These are phyloP conservation scores for Torulaspora maleeae DNA, from an alignment of 805 yeast species.

Conservation along the genomic window DNA sequence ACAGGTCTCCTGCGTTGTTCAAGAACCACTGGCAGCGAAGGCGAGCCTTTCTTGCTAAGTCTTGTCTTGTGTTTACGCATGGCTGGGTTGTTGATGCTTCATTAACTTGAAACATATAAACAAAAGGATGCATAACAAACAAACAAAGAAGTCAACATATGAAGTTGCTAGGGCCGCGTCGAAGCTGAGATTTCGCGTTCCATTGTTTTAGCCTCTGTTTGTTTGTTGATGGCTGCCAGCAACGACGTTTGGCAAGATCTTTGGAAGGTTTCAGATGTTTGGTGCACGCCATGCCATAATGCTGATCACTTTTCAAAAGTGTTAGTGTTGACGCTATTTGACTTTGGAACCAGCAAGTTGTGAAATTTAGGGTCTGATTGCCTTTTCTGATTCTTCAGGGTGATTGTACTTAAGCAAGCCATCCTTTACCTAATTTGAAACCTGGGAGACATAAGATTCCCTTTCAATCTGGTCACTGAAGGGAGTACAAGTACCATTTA, in stretches of 20 bases:
- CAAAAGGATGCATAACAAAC: neutral
- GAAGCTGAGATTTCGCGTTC: neutral
- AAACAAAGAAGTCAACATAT: neutral
- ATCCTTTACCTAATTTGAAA: neutral
- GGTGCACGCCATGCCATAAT: no score
- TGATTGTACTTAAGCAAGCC: constrained; percentile 4
- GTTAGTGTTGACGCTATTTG: neutral
- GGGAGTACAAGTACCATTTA: neutral
- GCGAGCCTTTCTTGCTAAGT: neutral
- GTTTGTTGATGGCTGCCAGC: neutral
- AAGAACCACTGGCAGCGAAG: neutral
- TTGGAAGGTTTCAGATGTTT: neutral
- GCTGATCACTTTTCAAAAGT: neutral
- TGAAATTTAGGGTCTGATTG: neutral
- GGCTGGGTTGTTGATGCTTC: constrained; percentile 9
- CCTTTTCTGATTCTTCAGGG: neutral
- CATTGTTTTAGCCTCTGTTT: neutral
- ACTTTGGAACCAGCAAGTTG: neutral
- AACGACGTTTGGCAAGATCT: neutral
- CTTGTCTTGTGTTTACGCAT: neutral
- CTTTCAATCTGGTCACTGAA: neutral
- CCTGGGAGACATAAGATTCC: neutral
- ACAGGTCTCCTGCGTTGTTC: no score
- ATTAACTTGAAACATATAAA: constrained; percentile 5
- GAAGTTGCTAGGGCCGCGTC: neutral